Evolutionary conservation across 805 yeast species (phyloP).

Genomic region (Myxozyma lipomycoides): DNA sequence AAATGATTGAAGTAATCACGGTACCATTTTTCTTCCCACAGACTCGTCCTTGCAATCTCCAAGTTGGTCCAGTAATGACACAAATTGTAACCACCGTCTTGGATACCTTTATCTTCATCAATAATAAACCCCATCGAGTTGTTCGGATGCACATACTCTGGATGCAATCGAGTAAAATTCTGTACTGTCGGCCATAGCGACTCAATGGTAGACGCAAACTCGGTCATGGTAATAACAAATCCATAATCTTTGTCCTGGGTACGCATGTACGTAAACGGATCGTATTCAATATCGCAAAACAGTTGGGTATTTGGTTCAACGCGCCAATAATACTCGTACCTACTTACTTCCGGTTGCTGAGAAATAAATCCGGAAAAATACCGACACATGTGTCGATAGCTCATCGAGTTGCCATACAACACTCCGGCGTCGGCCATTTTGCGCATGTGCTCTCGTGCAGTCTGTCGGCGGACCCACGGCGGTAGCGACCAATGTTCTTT

Average conservation of each 20-base stretch:
- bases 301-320: constrained; percentile 80
- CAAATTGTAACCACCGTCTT: constrained; percentile 51
- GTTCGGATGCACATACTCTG: constrained; percentile 57
- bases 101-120: constrained; percentile 52
- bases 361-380: constrained; percentile 73
- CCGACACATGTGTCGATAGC: constrained; percentile 78
- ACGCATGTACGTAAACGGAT: constrained; percentile 51
- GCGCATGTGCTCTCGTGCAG: constrained; percentile 46
- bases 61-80: constrained; percentile 84
- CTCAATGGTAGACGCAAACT: constrained; percentile 51
- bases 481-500: constrained; percentile 55
- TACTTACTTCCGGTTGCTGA: constrained; percentile 52
- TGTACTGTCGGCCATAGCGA: constrained; percentile 56
- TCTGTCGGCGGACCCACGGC: constrained; percentile 52
- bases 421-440: constrained; percentile 45
- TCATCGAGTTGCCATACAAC: constrained; percentile 55
- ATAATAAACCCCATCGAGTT: constrained; percentile 56
- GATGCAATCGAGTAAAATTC: constrained; percentile 44
- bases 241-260: constrained; percentile 58
- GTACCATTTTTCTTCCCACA: constrained; percentile 55
- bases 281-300: constrained; percentile 68
- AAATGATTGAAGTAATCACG: constrained; percentile 50
- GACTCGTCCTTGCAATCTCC: constrained; percentile 56
- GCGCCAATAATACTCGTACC: constrained; percentile 70
- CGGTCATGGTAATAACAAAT: constrained; percentile 62